Evolutionary conservation across 176 grass and related monocot species (phyloP), one percentile per base, ranked within the genome.

Genomic region (Oryza longistaminata): DNA sequence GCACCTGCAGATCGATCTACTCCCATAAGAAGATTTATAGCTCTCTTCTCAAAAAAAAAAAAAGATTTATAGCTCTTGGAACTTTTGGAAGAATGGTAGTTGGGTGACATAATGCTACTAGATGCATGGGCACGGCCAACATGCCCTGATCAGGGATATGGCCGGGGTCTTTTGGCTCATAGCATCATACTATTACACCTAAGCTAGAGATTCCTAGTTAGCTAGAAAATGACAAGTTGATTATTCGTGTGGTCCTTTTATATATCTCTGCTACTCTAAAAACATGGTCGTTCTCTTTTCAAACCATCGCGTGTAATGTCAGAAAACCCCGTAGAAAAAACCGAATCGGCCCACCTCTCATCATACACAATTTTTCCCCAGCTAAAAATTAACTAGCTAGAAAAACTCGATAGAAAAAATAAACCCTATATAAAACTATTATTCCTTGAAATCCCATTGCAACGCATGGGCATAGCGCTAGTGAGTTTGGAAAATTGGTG

Each of bases 111-210:
- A 49, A 67, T 78, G 42, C 52, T 33, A 22, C 52, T 33, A 22
- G 6, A 61, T 60, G 53, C 17, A 73, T 73, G 81, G 34, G 58
- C 74, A 43, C 64, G 73, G 67, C 35, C 76, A 71, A 71, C 69
- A 71, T 71, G 21, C 39, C 39, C 69, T 71, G 19, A 62, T 62
- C n/a, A 71, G 19, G 39, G 68, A 40, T 52, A 52, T 37, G 49
- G 14, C 49, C 15, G 49, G 13, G 1, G 68, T 58, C 19, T 9
- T n/a, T 58, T 9, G 29, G 66, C 68, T 42, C 68, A 58, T 71
- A n/a, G 68, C 35, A 35, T 35, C 35, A 31, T 42, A 42, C 37
- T 31, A 68, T 31, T 58, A 21, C 53, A 55, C 15, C 16, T 55
- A 55, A 55, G 52, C 12, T 15, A 15, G 5, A 39, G 49, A 52